These are phyloP conservation scores for Conoideocrella luteorostrata DNA, from an alignment of 2,329 filamentous ascomycete species.

Conservation along the genomic window DNA sequence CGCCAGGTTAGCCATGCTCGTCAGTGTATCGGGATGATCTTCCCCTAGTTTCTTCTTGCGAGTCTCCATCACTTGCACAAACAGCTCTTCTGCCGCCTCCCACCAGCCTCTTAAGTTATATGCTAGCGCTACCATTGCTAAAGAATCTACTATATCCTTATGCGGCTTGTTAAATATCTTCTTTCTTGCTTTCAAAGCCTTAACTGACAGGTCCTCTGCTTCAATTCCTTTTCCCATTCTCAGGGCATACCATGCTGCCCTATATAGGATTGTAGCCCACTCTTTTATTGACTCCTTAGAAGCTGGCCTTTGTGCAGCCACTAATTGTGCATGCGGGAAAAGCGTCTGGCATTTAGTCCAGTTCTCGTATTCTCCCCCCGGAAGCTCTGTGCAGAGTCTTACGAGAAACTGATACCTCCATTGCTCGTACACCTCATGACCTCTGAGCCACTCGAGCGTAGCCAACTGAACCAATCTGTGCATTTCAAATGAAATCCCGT, in stretches of 20 bases:
- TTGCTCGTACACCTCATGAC: not conserved
- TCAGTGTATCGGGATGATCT: no score
- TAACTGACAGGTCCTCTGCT: not conserved
- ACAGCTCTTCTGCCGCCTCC: no score
- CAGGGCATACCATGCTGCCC: not conserved
- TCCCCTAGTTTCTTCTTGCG: no score
- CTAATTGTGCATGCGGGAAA: no score
- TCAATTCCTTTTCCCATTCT: not conserved
- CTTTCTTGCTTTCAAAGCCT: not conserved
- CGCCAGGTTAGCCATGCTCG: no score
- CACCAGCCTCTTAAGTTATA: not conserved
- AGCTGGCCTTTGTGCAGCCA: not conserved
- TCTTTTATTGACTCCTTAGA: not conserved
- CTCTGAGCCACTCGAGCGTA: not conserved
- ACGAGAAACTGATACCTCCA: not conserved
- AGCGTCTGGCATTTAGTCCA: no score
- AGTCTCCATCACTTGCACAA: no score
- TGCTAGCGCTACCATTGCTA: no score
- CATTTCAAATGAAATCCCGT: not conserved
- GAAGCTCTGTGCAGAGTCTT: not conserved
- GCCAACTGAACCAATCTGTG: not conserved
- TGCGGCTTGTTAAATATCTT: not conserved
- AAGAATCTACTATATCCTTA: not conserved
- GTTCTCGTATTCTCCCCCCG: no score
- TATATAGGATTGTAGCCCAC: not conserved